Conservation (phyloP, 352 stramenopile genomes). For the Phytophthora fragariae region DNA sequence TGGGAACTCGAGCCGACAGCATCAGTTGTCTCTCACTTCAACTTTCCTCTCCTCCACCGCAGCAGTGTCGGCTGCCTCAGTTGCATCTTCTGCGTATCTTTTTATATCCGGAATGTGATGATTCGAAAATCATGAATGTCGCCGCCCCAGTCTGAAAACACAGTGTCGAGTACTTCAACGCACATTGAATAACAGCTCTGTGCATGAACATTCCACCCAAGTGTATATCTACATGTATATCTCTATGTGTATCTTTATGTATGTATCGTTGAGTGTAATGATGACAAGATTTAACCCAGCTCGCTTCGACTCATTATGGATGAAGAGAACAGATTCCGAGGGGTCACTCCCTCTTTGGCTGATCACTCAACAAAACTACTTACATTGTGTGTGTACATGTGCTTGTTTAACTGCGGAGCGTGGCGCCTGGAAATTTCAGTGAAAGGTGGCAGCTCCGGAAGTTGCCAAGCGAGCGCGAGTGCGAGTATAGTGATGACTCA, state of each 20-base stretch:
- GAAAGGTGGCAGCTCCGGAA: slow-evolving; percentile 20
- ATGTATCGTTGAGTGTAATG: slow-evolving; percentile 73
- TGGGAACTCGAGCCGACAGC: neutral
- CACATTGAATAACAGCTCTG: slow-evolving; percentile 84
- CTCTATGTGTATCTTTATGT: neutral
- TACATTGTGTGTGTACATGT: slow-evolving; percentile 10
- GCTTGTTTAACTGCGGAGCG: neutral
- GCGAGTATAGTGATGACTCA: slow-evolving; percentile 81
- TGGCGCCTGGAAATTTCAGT: slow-evolving; percentile 25
- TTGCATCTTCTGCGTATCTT: slow-evolving; percentile 17
- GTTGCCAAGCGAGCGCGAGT: neutral
- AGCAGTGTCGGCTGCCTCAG: slow-evolving; percentile 2
- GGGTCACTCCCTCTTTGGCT: slow-evolving; percentile 90
- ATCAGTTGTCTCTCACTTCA: slow-evolving; percentile 9
- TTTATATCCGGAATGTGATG: slow-evolving; percentile 75
- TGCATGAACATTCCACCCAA: slow-evolving; percentile 84
- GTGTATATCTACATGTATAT: slow-evolving; percentile 33
- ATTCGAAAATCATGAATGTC: slow-evolving; percentile 90
- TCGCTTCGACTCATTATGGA: slow-evolving; percentile 87
- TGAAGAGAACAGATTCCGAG: slow-evolving; percentile 92
- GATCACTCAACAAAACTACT: slow-evolving; percentile 60
- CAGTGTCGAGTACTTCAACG: slow-evolving; percentile 85
- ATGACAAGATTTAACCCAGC: slow-evolving; percentile 90
- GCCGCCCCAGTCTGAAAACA: slow-evolving; percentile 87
- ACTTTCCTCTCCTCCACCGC: slow-evolving; percentile 23